A percentile compares a stretch with the other conserved stretches of the same genome.
Evolutionary conservation across 768 basidiomycete genomes (phyloP).

Genomic region (Pleurotus pulmonarius): DNA sequence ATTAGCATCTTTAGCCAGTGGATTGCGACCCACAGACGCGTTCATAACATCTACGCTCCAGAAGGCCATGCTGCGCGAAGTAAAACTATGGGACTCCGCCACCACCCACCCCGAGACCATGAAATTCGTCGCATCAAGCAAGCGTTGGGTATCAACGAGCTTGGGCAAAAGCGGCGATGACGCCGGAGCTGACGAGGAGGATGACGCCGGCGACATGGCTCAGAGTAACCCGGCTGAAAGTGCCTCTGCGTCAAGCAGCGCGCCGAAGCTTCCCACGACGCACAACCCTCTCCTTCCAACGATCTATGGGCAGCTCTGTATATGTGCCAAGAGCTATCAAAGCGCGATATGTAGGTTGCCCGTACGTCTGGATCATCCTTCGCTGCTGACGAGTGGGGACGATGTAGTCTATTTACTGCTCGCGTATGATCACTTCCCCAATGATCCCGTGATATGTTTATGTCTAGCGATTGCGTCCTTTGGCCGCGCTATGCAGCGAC

Average conservation of each 20-base stretch:
- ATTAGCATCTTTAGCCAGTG: constrained; percentile 67
- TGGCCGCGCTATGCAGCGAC: constrained; percentile 89
- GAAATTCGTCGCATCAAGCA: constrained; percentile 57
- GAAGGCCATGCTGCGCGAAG: constrained; percentile 80
- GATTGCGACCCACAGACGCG: constrained; percentile 64
- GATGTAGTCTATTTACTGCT: constrained; percentile 82
- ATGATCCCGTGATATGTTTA: constrained; percentile 85
- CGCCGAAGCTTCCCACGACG: constrained; percentile 55
- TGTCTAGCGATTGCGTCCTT: constrained; percentile 81
- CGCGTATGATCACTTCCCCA: constrained; percentile 79
- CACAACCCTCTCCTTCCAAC: constrained; percentile 67
- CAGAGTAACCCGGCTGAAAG: constrained; percentile 11
- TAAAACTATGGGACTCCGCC: constrained; percentile 64
- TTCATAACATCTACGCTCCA: constrained; percentile 78
- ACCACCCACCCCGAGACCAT: constrained; percentile 58
- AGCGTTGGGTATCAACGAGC: constrained; percentile 46
- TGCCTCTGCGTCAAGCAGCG: background rate
- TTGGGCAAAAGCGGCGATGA: constrained; percentile 37
- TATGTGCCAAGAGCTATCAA: constrained; percentile 85
- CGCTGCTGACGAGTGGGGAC: background rate
- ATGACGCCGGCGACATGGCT: constrained; percentile 14
- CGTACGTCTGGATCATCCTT: background rate
- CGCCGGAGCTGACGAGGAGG: background rate
- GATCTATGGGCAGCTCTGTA: constrained; percentile 79
- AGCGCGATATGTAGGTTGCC: constrained; percentile 79